Evolutionary conservation across 2,329 filamentous ascomycete species (phyloP).

Genomic region (Diaporthe longicolla): DNA sequence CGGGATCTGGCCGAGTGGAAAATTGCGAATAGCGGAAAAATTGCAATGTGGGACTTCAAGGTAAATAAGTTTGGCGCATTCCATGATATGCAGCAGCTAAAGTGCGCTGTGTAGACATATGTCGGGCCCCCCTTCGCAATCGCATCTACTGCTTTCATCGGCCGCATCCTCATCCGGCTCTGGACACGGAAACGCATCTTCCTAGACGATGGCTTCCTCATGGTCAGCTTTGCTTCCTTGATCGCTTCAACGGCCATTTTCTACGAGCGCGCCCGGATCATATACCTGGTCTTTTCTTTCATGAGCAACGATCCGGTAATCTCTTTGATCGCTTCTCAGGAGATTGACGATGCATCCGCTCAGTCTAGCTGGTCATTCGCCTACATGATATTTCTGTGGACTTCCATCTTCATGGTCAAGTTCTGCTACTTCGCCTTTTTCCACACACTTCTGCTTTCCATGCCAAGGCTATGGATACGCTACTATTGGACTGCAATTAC

Average conservation of each 20-base stretch:
- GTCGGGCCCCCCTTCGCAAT: neutral
- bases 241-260: conserved; percentile 6
- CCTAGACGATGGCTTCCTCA: conserved; percentile 16
- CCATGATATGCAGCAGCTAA: neutral
- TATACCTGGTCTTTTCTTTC: conserved; percentile 19
- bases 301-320: conserved; percentile 4
- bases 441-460: conserved; percentile 14
- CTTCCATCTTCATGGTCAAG: conserved; percentile 28
- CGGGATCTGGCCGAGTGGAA: conserved; percentile 7
- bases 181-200: conserved; percentile 1
- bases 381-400: conserved; percentile 16
- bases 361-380: conserved; percentile 22
- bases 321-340: conserved; percentile 8
- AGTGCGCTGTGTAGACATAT: conserved; percentile 1
- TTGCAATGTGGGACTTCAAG: conserved; percentile 9
- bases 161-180: conserved; percentile 8
- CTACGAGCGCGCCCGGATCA: conserved; percentile 14
- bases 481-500: conserved; percentile 21
- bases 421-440: conserved; percentile 30
- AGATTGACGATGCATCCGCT: neutral
- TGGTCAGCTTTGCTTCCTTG: conserved; percentile 15
- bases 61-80: neutral
- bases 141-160: conserved; percentile 12
- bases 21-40: conserved; percentile 10
- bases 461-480: conserved; percentile 14